Conservation (phyloP, 2,329 filamentous ascomycete species). For the Aspergillus novofumigatus region DNA sequence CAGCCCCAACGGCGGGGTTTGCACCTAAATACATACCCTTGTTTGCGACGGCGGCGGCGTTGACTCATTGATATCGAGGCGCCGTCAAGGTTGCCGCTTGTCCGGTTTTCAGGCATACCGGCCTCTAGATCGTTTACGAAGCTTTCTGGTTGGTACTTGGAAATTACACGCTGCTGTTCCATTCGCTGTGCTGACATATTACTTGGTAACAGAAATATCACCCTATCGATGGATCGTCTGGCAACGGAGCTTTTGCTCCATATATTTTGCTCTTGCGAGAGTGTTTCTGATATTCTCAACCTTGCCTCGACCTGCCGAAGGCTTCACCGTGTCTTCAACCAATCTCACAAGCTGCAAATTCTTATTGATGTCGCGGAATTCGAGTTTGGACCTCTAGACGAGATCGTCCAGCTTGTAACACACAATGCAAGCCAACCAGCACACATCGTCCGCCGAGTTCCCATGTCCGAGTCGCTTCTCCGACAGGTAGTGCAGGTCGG, state of each 20-base stretch:
- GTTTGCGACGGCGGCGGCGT: constrained; percentile 16
- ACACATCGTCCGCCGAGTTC: constrained; percentile 50
- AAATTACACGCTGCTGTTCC: not conserved
- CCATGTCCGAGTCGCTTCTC: constrained; percentile 53
- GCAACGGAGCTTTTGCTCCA: constrained; percentile 57
- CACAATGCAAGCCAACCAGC: constrained; percentile 58
- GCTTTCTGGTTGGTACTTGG: not conserved
- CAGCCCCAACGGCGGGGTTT: constrained; percentile 33
- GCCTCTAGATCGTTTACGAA: not conserved
- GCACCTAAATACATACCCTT: constrained; percentile 19
- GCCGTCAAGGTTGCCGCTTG: constrained; percentile 4
- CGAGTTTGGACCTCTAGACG: constrained; percentile 56
- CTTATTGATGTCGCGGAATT: constrained; percentile 51
- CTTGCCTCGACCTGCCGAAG: constrained; percentile 54
- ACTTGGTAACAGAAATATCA: not conserved
- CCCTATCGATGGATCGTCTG: constrained; percentile 51
- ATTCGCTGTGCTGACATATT: not conserved
- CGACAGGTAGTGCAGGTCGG: constrained; percentile 53
- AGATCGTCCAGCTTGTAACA: constrained; percentile 57
- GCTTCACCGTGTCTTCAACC: constrained; percentile 50
- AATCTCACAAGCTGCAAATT: constrained; percentile 52
- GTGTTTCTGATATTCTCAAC: constrained; percentile 51
- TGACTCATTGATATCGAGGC: constrained; percentile 13
- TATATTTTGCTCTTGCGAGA: constrained; percentile 51
- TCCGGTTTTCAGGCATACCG: not conserved